Conservation (phyloP, 345 rosid species). For the Mangifera indica region DNA sequence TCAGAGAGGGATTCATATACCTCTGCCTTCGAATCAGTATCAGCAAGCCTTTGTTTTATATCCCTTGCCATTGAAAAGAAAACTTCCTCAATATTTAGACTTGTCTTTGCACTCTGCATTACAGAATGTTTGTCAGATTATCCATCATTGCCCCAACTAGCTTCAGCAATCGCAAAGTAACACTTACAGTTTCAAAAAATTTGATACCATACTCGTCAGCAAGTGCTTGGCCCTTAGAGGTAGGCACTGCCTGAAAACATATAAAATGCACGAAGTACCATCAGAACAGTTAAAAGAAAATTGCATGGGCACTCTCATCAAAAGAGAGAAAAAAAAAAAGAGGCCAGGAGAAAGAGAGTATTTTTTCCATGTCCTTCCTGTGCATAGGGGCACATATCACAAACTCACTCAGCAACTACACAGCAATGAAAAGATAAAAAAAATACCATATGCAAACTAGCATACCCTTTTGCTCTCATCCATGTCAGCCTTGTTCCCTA, state of each 20-base stretch:
- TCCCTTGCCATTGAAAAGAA: conserved; percentile 94
- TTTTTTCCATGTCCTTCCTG: background rate
- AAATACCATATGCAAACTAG: background rate
- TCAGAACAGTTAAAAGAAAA: background rate
- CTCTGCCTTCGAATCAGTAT: conserved; percentile 75
- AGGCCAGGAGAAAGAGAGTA: background rate
- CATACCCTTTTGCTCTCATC: conserved; percentile 98
- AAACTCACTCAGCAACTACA: background rate
- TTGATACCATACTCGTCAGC: conserved; percentile 98
- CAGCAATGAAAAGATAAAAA: background rate
- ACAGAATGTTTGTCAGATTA: conserved; percentile 22
- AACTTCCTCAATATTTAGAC: conserved; percentile 87
- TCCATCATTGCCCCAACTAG: background rate
- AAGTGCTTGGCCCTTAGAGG: conserved; percentile 93
- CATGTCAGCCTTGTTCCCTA: conserved; percentile 99
- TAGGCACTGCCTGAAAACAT: conserved; percentile 81
- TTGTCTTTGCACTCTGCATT: conserved; percentile 93
- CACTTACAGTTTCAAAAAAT: conserved; percentile 91
- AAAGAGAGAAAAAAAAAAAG: no score
- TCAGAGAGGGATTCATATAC: conserved; percentile 32
- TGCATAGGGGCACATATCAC: background rate
- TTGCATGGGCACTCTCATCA: background rate
- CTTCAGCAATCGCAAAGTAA: conserved; percentile 3
- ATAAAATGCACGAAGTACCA: background rate
- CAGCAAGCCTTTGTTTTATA: conserved; percentile 89